Percentiles rank a stretch among this genome's conserved stretches.
Conservation (phyloP, 768 basidiomycete species). For the Mycena vulgaris region DNA sequence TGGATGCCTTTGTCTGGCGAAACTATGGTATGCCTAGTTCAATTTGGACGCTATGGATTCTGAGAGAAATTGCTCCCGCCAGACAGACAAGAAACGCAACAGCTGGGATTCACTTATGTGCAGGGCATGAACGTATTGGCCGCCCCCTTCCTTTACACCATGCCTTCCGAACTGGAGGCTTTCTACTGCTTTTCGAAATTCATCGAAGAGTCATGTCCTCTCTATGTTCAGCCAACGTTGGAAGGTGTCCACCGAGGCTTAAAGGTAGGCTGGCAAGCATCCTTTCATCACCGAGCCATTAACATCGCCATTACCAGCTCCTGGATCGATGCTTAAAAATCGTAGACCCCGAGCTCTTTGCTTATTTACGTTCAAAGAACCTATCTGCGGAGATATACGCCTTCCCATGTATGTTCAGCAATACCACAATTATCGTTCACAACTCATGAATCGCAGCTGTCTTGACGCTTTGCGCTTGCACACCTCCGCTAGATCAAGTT, state of each 20-base stretch:
- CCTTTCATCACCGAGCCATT: neutral
- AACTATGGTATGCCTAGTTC: conserved; percentile 74
- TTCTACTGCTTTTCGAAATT: conserved; percentile 98
- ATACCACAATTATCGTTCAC: conserved; percentile 7
- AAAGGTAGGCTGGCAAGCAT: conserved; percentile 69
- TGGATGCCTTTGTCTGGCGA: conserved; percentile 99
- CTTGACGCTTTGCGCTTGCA: conserved; percentile 96
- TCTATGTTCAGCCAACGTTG: conserved; percentile 97
- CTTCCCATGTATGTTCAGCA: conserved; percentile 84
- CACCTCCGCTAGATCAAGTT: conserved; percentile 96
- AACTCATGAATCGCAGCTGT: conserved; percentile 69
- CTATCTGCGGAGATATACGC: conserved; percentile 97
- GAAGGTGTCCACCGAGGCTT: conserved; percentile 96
- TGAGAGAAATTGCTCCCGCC: conserved; percentile 13
- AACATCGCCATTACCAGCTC: conserved; percentile 65
- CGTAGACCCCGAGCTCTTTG: conserved; percentile 90
- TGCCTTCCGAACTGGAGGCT: conserved; percentile 98
- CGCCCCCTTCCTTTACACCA: conserved; percentile 96
- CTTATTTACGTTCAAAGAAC: conserved; percentile 88
- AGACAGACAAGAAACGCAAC: conserved; percentile 87
- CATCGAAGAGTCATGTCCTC: conserved; percentile 93
- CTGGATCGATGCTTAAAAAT: conserved; percentile 93
- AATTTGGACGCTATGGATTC: neutral
- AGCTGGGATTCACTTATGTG: conserved; percentile 93
- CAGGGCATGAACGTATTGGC: conserved; percentile 99